Conservation (phyloP, 1,284 basidiomycete species). For the Fomes fomentarius region DNA sequence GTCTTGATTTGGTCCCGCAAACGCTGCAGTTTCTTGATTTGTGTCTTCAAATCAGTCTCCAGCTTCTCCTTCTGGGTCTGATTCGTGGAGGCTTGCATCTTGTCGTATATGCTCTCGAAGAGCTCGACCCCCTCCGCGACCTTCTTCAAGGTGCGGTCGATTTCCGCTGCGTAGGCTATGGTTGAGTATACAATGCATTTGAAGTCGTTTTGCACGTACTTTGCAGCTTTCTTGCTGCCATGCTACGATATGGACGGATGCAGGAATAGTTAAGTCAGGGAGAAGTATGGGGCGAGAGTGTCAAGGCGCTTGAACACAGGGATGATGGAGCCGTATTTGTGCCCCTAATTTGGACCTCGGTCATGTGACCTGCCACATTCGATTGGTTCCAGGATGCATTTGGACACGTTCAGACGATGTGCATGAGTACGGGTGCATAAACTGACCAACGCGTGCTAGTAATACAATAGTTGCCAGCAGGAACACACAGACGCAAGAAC, state of each 20-base stretch:
- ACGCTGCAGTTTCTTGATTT: slow-evolving; percentile 99
- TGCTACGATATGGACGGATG: slow-evolving; percentile 42
- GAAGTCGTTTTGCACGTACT: slow-evolving; percentile 48
- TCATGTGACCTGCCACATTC: slow-evolving; percentile 9
- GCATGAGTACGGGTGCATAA: no score
- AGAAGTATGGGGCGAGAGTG: slow-evolving; percentile 20
- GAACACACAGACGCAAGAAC: no score
- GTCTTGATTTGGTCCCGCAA: slow-evolving; percentile 99
- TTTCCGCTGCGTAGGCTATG: slow-evolving; percentile 70
- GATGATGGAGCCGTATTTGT: slow-evolving; percentile 24
- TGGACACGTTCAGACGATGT: no score
- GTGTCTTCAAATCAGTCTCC: slow-evolving; percentile 93
- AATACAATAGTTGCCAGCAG: no score
- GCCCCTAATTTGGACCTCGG: slow-evolving; percentile 14
- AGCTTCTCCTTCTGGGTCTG: slow-evolving; percentile 97
- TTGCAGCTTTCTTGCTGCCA: slow-evolving; percentile 85
- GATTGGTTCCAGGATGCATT: not conserved
- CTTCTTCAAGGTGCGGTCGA: slow-evolving; percentile 95
- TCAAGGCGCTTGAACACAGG: slow-evolving; percentile 16
- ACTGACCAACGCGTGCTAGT: no score
- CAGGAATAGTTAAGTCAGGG: slow-evolving; percentile 25
- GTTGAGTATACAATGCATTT: not conserved
- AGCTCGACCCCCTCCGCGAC: slow-evolving; percentile 92
- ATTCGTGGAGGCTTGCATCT: slow-evolving; percentile 93
- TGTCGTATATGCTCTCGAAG: slow-evolving; percentile 95